These are phyloP conservation scores for Ceratocystis colombiana DNA, from an alignment of 2,329 filamentous ascomycete genomes.

Conservation along the genomic window DNA sequence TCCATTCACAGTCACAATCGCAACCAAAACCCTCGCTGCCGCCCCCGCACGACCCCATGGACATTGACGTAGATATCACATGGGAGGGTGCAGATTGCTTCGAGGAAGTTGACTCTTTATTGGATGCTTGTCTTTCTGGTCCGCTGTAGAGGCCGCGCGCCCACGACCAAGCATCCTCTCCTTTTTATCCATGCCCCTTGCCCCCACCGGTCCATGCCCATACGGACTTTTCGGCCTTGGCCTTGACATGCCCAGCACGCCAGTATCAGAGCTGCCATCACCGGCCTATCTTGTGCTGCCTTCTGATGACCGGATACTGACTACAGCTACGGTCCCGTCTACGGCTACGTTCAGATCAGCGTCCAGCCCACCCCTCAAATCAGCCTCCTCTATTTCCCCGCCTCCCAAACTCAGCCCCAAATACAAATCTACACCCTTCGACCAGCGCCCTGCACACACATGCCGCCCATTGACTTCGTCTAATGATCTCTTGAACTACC, in stretches of 20 bases:
- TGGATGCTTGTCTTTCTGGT: constrained; percentile 46
- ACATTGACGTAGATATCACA: constrained; percentile 46
- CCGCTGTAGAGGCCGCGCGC: constrained; percentile 16
- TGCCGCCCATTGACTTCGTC: no score
- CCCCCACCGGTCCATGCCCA: neutral
- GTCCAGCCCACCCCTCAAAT: no score
- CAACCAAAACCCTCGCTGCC: neutral
- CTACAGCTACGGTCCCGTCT: no score
- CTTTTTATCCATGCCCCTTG: neutral
- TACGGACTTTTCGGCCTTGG: neutral
- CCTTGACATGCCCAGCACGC: neutral
- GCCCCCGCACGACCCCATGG: constrained; percentile 44
- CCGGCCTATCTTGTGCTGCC: no score
- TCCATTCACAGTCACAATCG: constrained; percentile 10
- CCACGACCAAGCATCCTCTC: constrained; percentile 4
- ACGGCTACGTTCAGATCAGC: no score
- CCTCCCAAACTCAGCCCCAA: no score
- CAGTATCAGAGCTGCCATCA: neutral
- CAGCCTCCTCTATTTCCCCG: no score
- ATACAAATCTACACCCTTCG: no score
- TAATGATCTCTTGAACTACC: no score
- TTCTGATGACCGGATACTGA: no score
- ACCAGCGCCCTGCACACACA: no score
- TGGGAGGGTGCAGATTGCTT: constrained; percentile 52
- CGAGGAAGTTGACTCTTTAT: constrained; percentile 47